phyloP scores from a whole-genome alignment of 139 green algal species.

The Volvox reticuliferus region DNA sequence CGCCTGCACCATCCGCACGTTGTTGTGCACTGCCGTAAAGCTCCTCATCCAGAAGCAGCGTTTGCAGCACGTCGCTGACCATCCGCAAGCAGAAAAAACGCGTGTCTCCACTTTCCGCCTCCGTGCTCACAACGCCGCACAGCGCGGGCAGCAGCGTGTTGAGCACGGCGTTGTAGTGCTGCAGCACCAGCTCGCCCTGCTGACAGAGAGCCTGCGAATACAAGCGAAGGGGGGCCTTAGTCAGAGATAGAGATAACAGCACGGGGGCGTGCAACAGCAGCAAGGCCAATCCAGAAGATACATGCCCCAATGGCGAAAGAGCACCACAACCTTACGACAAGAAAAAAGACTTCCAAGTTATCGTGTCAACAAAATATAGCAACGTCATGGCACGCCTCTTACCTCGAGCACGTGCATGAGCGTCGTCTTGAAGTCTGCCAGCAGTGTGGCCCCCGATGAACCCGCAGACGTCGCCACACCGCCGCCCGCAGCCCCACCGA shows the following conservation, averaged over 20 bases:
- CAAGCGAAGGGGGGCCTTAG: not conserved
- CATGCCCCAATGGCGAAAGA: too few species aligned
- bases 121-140: conserved; percentile 66
- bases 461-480: not conserved
- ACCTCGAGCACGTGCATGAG: conserved; percentile 83
- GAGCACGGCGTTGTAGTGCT: conserved; percentile 65
- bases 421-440: conserved; percentile 71
- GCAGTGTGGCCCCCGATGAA: not conserved
- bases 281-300: too few species aligned
- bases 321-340: not conserved
- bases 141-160: conserved; percentile 80
- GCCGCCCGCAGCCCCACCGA: not conserved
- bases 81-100: conserved; percentile 92
- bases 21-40: conserved; percentile 23
- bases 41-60: conserved; percentile 47
- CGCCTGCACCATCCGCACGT: not conserved
- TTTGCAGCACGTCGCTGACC: conserved; percentile 75
- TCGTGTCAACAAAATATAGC: too few species aligned
- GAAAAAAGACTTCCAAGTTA: too few species aligned
- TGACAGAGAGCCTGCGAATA: conserved; percentile 47
- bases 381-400: not conserved
- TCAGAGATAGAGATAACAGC: too few species aligned
- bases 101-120: conserved; percentile 70
- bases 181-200: conserved; percentile 75
- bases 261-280: too few species aligned